Conservation (phyloP, 1,284 basidiomycete species). For the Earliella scabrosa region DNA sequence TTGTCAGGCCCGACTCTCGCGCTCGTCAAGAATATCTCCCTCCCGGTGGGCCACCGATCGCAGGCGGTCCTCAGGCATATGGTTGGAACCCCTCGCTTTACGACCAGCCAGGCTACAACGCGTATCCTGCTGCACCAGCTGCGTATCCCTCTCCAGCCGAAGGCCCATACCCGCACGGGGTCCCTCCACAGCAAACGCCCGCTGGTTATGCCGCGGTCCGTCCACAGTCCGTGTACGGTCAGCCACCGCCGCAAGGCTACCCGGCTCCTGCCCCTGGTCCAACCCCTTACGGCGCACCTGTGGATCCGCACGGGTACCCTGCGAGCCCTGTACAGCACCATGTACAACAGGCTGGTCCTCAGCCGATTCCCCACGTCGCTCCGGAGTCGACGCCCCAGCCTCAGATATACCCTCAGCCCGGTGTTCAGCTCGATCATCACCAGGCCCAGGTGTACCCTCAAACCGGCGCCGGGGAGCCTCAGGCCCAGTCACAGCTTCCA, state of each 20-base stretch:
- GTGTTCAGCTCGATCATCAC: slow-evolving; percentile 25
- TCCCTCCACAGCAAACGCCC: slow-evolving; percentile 32
- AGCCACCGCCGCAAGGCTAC: slow-evolving; percentile 25
- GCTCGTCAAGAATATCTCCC: slow-evolving; percentile 25
- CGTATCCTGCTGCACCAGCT: slow-evolving; percentile 38
- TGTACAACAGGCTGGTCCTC: not conserved
- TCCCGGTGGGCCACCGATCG: slow-evolving; percentile 34
- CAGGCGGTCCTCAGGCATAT: slow-evolving; percentile 42
- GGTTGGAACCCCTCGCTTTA: slow-evolving; percentile 46
- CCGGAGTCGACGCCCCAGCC: slow-evolving; percentile 25
- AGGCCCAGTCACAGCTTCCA: slow-evolving; percentile 20
- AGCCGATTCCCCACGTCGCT: slow-evolving; percentile 6
- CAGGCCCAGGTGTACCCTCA: slow-evolving; percentile 24
- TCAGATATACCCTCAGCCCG: slow-evolving; percentile 27
- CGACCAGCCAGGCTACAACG: slow-evolving; percentile 51
- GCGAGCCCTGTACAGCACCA: slow-evolving; percentile 7
- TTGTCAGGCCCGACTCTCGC: slow-evolving; percentile 33
- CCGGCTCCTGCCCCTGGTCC: slow-evolving; percentile 15
- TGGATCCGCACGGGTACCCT: slow-evolving; percentile 23
- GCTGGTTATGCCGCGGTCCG: slow-evolving; percentile 39
- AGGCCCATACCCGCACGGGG: slow-evolving; percentile 20
- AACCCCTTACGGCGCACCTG: slow-evolving; percentile 20
- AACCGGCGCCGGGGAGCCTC: slow-evolving; percentile 22
- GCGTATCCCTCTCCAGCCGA: slow-evolving; percentile 38
- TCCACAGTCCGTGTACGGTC: slow-evolving; percentile 28